Base-by-base conservation (phyloP, 2,329 filamentous ascomycete genomes). In the Trichoderma hamatum region DNA sequence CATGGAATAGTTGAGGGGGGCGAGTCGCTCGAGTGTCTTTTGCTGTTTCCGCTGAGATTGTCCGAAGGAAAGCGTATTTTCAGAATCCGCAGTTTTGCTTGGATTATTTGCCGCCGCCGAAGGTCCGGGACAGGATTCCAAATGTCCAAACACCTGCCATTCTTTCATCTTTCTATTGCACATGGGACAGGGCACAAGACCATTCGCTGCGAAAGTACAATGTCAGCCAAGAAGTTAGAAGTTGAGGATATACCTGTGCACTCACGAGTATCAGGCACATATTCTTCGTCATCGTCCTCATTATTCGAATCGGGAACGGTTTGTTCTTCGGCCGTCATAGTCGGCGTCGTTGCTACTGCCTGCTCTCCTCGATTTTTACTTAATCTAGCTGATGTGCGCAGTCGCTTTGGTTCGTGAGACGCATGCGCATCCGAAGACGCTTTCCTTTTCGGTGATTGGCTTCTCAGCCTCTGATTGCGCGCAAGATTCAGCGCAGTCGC, bases 1-100 rank as follows among this genome's bases (percentile, higher is more conserved):
- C 77, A 97, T 86, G 26, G 90, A 91, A 79, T 97, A 98, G 75
- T 93, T 96, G 21, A 97, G 84, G 11, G 92, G 88, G 0, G 96
- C 91, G 11, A 97, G 82, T 39, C 91, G 87, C 61, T 93, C 89
- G 26, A 72, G 83, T 82, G 39, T 80, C 74, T 69, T 83, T 80
- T 77, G 72, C 69, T 72, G 77, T 72, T 71, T 76, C 43, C 70
- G 75, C 43, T 72, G 76, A 34, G 71, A 69, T 69, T 74, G 73
- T 43, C 61, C 75, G 60, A 72, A 69, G 61, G 64, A 51, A 58
- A 26, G 21, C 11, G 24, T 1, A 30, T 26, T 39, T n/a, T 58
- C 51, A 24, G 36, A 16, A 52, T 69, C 24, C 28, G 7, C 21
- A 14, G 28, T 28, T 1, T 55, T 21, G 5, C 13, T 51, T 16